Evolutionary conservation across 2,329 filamentous ascomycete species (phyloP).

Genomic region (Pseudogymnoascus pannorum): DNA sequence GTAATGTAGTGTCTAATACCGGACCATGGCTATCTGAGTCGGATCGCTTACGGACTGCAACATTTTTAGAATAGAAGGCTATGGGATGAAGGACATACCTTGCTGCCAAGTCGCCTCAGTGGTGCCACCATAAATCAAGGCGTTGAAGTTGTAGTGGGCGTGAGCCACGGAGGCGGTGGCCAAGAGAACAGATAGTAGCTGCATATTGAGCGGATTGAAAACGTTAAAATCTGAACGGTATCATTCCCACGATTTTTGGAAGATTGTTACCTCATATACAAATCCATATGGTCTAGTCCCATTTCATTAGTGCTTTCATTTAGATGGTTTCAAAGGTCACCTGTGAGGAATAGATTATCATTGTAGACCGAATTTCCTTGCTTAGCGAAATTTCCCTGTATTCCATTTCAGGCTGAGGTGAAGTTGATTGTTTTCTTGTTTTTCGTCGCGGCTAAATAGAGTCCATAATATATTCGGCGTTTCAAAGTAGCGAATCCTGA

Average conservation of each 20-base stretch:
- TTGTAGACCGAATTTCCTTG: neutral
- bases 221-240: neutral
- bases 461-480: neutral
- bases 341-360: neutral
- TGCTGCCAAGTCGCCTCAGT: neutral
- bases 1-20: neutral
- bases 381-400: neutral
- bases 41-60: constrained; percentile 8
- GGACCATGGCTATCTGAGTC: constrained; percentile 12
- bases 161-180: neutral
- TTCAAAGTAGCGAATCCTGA: neutral
- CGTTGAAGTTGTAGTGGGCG: constrained; percentile 5
- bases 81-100: neutral
- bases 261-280: neutral
- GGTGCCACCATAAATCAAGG: neutral
- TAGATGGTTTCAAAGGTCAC: neutral
- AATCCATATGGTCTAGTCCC: neutral
- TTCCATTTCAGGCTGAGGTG: neutral
- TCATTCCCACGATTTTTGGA: neutral
- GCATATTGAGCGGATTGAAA: neutral
- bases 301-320: neutral
- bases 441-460: neutral
- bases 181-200: neutral
- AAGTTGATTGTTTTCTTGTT: neutral
- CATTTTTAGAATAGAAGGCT: neutral